Evolutionary conservation across 768 basidiomycete genomes (phyloP).

Genomic region (Panaeolus papilionaceus): DNA sequence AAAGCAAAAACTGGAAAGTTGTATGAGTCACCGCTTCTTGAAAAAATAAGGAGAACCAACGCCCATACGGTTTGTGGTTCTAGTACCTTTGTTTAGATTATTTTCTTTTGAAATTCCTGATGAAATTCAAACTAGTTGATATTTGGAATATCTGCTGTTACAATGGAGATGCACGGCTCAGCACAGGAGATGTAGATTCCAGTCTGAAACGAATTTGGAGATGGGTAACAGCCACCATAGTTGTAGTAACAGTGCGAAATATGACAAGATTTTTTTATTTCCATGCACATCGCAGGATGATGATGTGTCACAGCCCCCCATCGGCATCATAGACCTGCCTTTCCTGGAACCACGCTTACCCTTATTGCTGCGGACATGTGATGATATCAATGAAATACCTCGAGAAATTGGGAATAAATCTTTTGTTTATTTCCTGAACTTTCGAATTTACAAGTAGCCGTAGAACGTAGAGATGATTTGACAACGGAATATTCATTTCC

Average conservation of each 20-base stretch:
- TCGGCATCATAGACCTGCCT: conserved; percentile 1
- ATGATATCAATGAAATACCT: conserved; percentile 7
- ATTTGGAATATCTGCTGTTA: conserved; percentile 1
- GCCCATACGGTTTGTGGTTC: background rate
- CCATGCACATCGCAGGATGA: conserved; percentile 9
- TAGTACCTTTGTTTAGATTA: conserved; percentile 7
- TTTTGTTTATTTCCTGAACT: background rate
- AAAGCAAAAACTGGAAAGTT: conserved; percentile 27
- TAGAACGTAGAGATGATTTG: background rate
- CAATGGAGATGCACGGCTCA: conserved; percentile 13
- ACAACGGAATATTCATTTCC: background rate
- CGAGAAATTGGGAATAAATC: background rate
- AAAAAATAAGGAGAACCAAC: conserved; percentile 18
- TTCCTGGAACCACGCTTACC: conserved; percentile 8
- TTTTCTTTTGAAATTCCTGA: conserved; percentile 8
- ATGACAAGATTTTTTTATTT: conserved; percentile 12
- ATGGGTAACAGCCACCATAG: conserved; percentile 8
- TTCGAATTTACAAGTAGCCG: background rate
- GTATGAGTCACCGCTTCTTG: conserved; percentile 36
- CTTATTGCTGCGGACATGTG: background rate
- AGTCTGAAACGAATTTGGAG: conserved; percentile 12
- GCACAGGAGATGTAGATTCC: background rate
- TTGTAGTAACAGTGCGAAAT: conserved; percentile 12
- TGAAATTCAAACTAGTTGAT: conserved; percentile 2
- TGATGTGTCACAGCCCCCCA: conserved; percentile 15